Percentiles rank a stretch among this genome's conserved stretches.
phyloP scores from a whole-genome alignment of 192 early-diverging fungal genomes.

The Diversispora eburnea region DNA sequence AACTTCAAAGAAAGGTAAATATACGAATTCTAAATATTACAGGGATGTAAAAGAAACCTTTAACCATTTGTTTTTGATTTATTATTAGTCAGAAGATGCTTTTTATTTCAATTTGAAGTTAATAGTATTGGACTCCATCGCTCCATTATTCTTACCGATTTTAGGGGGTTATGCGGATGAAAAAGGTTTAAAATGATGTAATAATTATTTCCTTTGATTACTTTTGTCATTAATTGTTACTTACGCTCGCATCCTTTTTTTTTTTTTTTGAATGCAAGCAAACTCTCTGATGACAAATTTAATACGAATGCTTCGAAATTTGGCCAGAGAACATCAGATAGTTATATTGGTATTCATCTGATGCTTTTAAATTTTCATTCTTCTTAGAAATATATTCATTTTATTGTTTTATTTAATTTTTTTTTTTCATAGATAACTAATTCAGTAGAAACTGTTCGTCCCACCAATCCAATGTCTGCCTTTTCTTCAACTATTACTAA shows the following conservation, averaged over 20 bases:
- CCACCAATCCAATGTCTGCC: slow-evolving; percentile 11
- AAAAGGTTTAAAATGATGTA: not conserved
- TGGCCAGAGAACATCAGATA: slow-evolving; percentile 16
- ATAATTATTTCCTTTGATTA: not conserved
- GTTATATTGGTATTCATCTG: not conserved
- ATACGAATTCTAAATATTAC: not conserved
- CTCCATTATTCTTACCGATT: slow-evolving; percentile 6
- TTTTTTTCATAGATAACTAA: slow-evolving; percentile 2
- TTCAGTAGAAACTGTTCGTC: not conserved
- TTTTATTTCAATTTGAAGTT: slow-evolving; percentile 7
- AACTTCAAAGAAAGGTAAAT: not conserved
- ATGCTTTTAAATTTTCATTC: no score
- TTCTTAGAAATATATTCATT: not conserved
- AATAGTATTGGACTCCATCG: slow-evolving; percentile 14
- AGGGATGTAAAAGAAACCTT: not conserved
- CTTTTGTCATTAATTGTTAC: not conserved
- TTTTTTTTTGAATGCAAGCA: slow-evolving; percentile 6
- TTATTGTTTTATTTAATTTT: not conserved
- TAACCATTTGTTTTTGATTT: not conserved
- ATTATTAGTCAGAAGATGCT: not conserved
- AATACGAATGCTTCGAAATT: slow-evolving; percentile 13
- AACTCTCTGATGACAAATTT: slow-evolving; percentile 20
- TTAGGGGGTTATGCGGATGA: not conserved
- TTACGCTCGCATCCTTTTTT: no score
- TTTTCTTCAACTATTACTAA: slow-evolving; percentile 25